Conservation (phyloP, 2,329 filamentous ascomycete genomes). For the Fusarium zealandicum region DNA sequence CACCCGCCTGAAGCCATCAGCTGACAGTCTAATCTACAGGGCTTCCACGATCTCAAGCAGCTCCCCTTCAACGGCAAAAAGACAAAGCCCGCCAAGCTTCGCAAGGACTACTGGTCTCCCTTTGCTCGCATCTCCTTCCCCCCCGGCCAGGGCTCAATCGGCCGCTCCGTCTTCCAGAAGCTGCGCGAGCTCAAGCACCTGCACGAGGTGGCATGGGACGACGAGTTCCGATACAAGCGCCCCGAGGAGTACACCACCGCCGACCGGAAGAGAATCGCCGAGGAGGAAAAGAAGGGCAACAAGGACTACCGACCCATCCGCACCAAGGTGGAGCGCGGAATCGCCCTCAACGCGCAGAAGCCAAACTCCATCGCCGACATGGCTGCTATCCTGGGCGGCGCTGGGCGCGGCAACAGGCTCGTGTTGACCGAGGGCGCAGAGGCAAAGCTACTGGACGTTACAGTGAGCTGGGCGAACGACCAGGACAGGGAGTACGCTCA, state of each 20-base stretch:
- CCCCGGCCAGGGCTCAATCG: constrained; percentile 58
- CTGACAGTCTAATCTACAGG: constrained; percentile 36
- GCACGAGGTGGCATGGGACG: constrained; percentile 68
- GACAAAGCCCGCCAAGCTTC: constrained; percentile 66
- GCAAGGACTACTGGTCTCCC: constrained; percentile 72
- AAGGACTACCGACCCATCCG: constrained; percentile 45
- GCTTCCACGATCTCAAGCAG: constrained; percentile 59
- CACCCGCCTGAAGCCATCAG: background rate
- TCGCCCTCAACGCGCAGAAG: constrained; percentile 65
- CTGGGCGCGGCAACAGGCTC: constrained; percentile 60
- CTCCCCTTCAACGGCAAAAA: constrained; percentile 74
- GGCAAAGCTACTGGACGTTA: constrained; percentile 49
- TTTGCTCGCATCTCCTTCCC: constrained; percentile 67
- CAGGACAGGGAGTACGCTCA: constrained; percentile 56
- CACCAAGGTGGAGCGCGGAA: constrained; percentile 55
- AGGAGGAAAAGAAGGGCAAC: constrained; percentile 42
- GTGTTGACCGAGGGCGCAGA: constrained; percentile 36
- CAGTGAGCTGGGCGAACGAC: constrained; percentile 60
- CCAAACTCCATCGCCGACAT: constrained; percentile 70
- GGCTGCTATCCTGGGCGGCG: constrained; percentile 62
- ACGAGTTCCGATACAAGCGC: constrained; percentile 53
- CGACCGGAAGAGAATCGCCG: constrained; percentile 46
- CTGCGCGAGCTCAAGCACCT: constrained; percentile 69
- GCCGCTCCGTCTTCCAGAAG: constrained; percentile 67
- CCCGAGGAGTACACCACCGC: constrained; percentile 45